These are phyloP conservation scores for Leptographium procerum DNA, from an alignment of 2,329 filamentous ascomycete species.

Conservation along the genomic window DNA sequence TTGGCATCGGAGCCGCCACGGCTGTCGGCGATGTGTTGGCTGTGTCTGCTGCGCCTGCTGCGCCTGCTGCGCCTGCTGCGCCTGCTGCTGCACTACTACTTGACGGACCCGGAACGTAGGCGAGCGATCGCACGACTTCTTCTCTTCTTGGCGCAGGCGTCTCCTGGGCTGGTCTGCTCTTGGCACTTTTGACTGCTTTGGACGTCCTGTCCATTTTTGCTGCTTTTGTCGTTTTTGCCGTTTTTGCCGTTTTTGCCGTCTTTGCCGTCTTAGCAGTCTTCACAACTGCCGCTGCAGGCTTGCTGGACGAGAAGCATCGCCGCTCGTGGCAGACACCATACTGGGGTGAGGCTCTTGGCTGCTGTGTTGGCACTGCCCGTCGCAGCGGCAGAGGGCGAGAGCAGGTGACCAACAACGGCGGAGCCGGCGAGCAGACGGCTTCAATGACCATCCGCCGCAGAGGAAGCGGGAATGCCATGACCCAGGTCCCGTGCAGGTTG, in stretches of 20 bases:
- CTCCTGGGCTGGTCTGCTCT: background rate
- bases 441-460: conserved; percentile 9
- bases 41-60: too few species aligned
- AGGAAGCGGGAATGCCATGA: conserved; percentile 15
- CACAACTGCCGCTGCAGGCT: background rate
- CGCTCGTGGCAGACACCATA: background rate
- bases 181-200: background rate
- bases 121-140: conserved; percentile 13
- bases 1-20: background rate
- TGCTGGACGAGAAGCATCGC: background rate
- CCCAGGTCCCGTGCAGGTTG: background rate
- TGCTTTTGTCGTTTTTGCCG: background rate
- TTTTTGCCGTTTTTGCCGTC: background rate
- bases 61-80: too few species aligned
- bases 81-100: background rate
- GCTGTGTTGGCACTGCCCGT: too few species aligned
- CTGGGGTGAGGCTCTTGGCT: background rate
- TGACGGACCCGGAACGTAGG: conserved; percentile 16
- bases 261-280: background rate
- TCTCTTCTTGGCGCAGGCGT: background rate
- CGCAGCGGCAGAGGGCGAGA: too few species aligned
- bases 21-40: too few species aligned
- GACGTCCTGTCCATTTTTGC: background rate
- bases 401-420: too few species aligned
- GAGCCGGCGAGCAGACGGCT: conserved; percentile 1